Conservation (phyloP, 148 eudicot species). For the Spergularia marina region DNA sequence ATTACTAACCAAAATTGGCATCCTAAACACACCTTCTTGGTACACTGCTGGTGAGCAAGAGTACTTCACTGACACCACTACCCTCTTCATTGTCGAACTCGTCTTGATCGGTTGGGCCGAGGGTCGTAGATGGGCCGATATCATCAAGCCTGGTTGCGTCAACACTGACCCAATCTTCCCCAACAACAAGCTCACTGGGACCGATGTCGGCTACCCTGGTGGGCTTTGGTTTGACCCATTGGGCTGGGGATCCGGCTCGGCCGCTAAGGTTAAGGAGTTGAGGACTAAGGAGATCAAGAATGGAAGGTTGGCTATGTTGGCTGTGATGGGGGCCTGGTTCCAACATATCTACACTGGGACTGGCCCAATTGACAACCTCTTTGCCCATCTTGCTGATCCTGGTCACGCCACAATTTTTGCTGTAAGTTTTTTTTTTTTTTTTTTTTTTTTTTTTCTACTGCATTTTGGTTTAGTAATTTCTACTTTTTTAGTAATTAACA, state of each 20-base stretch:
- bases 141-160: constrained; percentile 82
- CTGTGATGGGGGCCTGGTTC: constrained; percentile 97
- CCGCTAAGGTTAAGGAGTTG: constrained; percentile 72
- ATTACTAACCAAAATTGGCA: constrained; percentile 80
- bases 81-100: constrained; percentile 76
- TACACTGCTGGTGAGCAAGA: constrained; percentile 94
- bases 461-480: background rate
- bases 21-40: constrained; percentile 97
- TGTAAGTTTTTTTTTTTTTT: constrained; percentile 46
- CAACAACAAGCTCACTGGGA: constrained; percentile 95
- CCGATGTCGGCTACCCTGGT: constrained; percentile 97
- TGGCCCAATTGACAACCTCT: constrained; percentile 94
- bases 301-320: constrained; percentile 95
- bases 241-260: constrained; percentile 90
- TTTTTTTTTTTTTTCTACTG: background rate
- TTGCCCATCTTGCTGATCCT: constrained; percentile 97
- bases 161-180: constrained; percentile 98
- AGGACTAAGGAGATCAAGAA: constrained; percentile 98
- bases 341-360: constrained; percentile 91
- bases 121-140: constrained; percentile 97
- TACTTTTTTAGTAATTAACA: background rate
- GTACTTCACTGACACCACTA: constrained; percentile 96
- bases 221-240: constrained; percentile 98
- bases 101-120: constrained; percentile 95
- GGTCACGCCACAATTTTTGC: constrained; percentile 97